Evolutionary conservation across 805 yeast species (phyloP), one percentile per base, ranked within the genome.

Genomic region (Metschnikowia reukaufii): DNA sequence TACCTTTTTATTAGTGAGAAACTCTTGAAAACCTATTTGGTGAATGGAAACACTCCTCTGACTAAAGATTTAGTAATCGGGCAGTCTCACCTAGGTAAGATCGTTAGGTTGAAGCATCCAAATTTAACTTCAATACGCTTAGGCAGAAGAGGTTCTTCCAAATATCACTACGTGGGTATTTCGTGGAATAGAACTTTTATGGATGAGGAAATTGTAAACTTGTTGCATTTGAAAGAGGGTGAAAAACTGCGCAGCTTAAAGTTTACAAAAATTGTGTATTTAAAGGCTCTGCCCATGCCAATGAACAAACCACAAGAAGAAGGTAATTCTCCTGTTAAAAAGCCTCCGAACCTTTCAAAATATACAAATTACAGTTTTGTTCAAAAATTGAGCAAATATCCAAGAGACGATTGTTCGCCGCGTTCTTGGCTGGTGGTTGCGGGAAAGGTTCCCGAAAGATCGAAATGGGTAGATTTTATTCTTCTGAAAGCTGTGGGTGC

Each of bases 111-210:
- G 40, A 72, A 68, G 13, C 69, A 64, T 49, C 76, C 76, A 1
- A 57, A 65, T 42, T 50, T 70, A 36, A 44, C 62, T 19, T 66
- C 68, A 42, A 72, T 70, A 48, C 54, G 76, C 42, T 60, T 72
- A 38, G 76, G 76, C 4, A 59, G 67, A 42, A 51, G 76, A 34
- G 76, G 76, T n/a, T 72, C 68, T 41, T 71, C 76, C 5, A 71
- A 70, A 51, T 71, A 70, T 48, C 69, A 72, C 45, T 71, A 70
- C 49, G 56, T 71, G 39, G 75, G 75, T 1, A 70, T 72, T 1
- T 52, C 64, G 6, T 70, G 75, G 74, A 71, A 69, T 48, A 62
- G 62, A 15, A 61, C 62, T 36, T 58, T 70, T 10, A 62, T 70
- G 13, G 51, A 56, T 35, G 60, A 59, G 2, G 71, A 69, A 19